phyloP scores from a whole-genome alignment of 768 basidiomycete species.

The Boletus reticuloceps region DNA sequence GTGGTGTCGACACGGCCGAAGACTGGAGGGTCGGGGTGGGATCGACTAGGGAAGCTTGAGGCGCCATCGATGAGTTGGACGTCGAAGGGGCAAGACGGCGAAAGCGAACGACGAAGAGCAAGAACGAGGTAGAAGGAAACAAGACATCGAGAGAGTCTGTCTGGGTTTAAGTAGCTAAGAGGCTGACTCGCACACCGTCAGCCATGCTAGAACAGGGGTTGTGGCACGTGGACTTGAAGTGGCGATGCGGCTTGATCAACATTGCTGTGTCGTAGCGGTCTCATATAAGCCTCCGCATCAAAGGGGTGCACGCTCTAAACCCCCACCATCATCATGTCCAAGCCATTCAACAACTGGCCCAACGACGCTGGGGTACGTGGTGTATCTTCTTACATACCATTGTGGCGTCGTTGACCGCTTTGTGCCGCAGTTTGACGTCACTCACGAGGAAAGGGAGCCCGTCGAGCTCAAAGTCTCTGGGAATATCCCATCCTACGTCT shows the following conservation, averaged over 20 bases:
- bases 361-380: conserved; percentile 27
- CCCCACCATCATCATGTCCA: conserved; percentile 9
- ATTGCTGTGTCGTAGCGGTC: too few species aligned
- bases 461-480: conserved; percentile 29
- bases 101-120: conserved; percentile 9
- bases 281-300: background rate
- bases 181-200: conserved; percentile 24
- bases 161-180: conserved; percentile 16
- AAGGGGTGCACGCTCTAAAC: background rate
- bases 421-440: conserved; percentile 23
- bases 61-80: conserved; percentile 19
- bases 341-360: conserved; percentile 31
- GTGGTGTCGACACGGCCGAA: background rate
- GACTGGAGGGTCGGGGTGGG: background rate
- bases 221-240: too few species aligned
- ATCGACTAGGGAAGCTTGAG: conserved; percentile 14
- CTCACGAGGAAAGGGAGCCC: conserved; percentile 27
- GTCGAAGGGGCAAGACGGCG: background rate
- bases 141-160: background rate
- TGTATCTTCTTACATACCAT: background rate
- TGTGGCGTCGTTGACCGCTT: background rate
- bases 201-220: too few species aligned
- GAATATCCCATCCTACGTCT: conserved; percentile 34
- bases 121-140: too few species aligned
- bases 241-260: too few species aligned